A percentile compares a stretch with the other conserved stretches of the same genome.
Evolutionary conservation across 139 green algal species (phyloP).

Genomic region (Spirogloea muscicola): DNA sequence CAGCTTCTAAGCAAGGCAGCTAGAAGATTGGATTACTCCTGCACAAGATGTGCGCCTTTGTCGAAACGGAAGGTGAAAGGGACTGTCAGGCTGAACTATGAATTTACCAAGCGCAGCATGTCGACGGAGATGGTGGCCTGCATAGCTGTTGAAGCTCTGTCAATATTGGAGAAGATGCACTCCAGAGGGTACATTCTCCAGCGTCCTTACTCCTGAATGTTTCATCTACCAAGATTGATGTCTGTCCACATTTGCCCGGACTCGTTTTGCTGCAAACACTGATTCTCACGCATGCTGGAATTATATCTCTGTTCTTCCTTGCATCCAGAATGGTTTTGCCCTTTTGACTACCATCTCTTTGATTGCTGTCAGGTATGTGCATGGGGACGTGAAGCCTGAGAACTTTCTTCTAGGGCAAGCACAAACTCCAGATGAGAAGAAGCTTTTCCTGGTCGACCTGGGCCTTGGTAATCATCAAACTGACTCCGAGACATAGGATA

Average conservation of each 20-base stretch:
- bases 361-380: slow-evolving; percentile 73
- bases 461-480: slow-evolving; percentile 67
- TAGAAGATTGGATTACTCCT: too few species aligned
- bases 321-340: too few species aligned
- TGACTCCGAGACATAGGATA: not conserved
- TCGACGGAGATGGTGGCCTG: slow-evolving; percentile 98
- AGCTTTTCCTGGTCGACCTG: slow-evolving; percentile 94
- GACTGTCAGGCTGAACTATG: too few species aligned
- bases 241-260: not conserved
- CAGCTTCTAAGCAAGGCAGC: too few species aligned
- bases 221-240: not conserved
- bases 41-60: too few species aligned
- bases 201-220: not conserved
- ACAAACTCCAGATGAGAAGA: slow-evolving; percentile 80
- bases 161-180: slow-evolving; percentile 96
- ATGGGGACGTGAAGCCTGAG: slow-evolving; percentile 98
- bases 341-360: too few species aligned
- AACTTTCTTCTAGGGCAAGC: slow-evolving; percentile 95
- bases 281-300: not conserved
- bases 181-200: slow-evolving; percentile 70
- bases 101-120: too few species aligned
- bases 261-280: not conserved
- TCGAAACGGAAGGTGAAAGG: too few species aligned
- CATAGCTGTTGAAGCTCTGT: slow-evolving; percentile 93
- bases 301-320: not conserved